phyloP scores from a whole-genome alignment of 2,329 filamentous ascomycete genomes.

The Xylaria sp. region DNA sequence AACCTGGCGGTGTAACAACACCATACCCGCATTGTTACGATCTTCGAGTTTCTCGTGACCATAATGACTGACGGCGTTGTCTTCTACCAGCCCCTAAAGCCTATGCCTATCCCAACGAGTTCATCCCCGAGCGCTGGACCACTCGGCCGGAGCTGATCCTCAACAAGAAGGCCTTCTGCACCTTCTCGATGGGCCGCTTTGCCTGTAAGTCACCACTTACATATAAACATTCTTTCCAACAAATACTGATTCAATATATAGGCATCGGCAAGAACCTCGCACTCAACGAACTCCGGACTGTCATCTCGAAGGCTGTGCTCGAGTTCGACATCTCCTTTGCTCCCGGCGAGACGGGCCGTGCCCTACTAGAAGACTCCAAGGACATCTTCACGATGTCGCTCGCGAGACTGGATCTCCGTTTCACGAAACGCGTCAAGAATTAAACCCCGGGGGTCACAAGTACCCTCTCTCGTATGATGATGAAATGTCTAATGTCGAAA shows the following conservation, averaged over 20 bases:
- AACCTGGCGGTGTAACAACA: not conserved
- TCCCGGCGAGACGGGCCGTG: constrained; percentile 15
- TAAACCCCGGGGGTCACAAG: not conserved
- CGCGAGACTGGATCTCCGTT: constrained; percentile 15
- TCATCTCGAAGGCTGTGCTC: constrained; percentile 19
- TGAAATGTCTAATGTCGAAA: too few species aligned
- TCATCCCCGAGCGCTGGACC: constrained; percentile 23
- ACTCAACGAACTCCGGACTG: constrained; percentile 16
- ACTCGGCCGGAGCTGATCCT: constrained; percentile 12
- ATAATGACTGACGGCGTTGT: not conserved
- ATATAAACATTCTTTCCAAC: not conserved
- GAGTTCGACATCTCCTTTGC: constrained; percentile 18
- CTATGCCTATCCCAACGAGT: constrained; percentile 16
- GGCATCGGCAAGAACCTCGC: constrained; percentile 21
- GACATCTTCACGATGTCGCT: constrained; percentile 18
- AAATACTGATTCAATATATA: not conserved
- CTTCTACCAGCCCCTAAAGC: constrained; percentile 13
- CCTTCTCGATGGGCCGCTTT: constrained; percentile 19
- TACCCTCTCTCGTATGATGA: too few species aligned
- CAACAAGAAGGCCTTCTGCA: constrained; percentile 17
- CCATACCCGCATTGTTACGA: not conserved
- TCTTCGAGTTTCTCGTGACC: not conserved
- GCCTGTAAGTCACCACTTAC: constrained; percentile 13
- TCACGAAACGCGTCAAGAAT: constrained; percentile 9
- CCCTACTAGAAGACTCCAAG: constrained; percentile 16